A percentile compares a stretch with the other conserved stretches of the same genome.
These are phyloP conservation scores for Westerdykella sp. DNA, from an alignment of 2,329 filamentous ascomycete genomes.

Conservation along the genomic window DNA sequence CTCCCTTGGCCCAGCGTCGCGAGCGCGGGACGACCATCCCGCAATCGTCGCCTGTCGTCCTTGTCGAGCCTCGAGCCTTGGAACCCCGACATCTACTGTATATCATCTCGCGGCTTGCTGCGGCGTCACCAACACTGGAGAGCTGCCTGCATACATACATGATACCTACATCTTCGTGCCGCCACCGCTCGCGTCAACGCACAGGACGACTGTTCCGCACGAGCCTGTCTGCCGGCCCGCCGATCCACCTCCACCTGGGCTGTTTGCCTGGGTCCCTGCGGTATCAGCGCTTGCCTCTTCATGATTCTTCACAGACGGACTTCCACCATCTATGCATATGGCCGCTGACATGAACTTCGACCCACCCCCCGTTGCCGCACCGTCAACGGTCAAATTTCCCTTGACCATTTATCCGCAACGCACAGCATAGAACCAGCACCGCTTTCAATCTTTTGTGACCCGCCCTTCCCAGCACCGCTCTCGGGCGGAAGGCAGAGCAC, in stretches of 20 bases:
- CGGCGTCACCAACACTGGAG: constrained; percentile 4
- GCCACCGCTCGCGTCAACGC: background rate
- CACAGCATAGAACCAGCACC: constrained; percentile 15
- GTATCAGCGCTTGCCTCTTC: constrained; percentile 7
- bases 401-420: constrained; percentile 27
- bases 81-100: background rate
- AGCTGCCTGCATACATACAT: background rate
- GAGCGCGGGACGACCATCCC: constrained; percentile 1
- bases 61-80: background rate
- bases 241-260: constrained; percentile 6
- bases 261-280: constrained; percentile 3
- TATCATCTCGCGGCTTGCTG: constrained; percentile 1
- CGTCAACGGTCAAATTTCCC: constrained; percentile 17
- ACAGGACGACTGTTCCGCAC: constrained; percentile 6
- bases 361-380: constrained; percentile 18
- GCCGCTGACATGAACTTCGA: constrained; percentile 18
- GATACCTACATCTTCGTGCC: too few species aligned
- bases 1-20: background rate
- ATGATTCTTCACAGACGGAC: constrained; percentile 9
- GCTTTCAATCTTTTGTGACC: constrained; percentile 3
- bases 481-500: constrained; percentile 3
- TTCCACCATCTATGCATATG: constrained; percentile 8
- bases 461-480: constrained; percentile 10
- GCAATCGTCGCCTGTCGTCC: background rate
- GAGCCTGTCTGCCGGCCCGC: constrained; percentile 11